phyloP scores from a whole-genome alignment of 1,284 basidiomycete species.

The Ganoderma lingzhi region DNA sequence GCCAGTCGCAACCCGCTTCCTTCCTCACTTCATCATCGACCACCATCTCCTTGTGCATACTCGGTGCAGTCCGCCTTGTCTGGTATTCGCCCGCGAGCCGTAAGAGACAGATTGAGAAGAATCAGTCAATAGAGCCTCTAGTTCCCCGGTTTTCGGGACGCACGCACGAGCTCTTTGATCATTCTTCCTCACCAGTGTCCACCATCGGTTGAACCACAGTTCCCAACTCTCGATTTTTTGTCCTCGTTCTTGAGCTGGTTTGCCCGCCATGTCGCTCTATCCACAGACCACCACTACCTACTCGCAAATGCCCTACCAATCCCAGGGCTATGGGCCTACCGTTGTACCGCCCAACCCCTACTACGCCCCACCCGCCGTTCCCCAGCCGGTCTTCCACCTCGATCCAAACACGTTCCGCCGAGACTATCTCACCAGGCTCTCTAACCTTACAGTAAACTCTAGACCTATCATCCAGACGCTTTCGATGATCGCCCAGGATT shows the following conservation, averaged over 20 bases:
- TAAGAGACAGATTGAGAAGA: slow-evolving; percentile 40
- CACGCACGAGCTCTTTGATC: slow-evolving; percentile 22
- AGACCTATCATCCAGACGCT: slow-evolving; percentile 94
- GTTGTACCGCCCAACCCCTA: slow-evolving; percentile 49
- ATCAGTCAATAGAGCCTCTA: slow-evolving; percentile 23
- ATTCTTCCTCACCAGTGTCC: slow-evolving; percentile 20
- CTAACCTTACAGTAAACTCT: slow-evolving; percentile 93
- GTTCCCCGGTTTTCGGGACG: slow-evolving; percentile 22
- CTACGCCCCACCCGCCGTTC: slow-evolving; percentile 44
- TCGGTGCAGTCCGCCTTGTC: slow-evolving; percentile 30
- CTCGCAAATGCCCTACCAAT: slow-evolving; percentile 48
- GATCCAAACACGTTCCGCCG: slow-evolving; percentile 84
- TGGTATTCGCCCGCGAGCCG: slow-evolving; percentile 30
- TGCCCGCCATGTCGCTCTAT: slow-evolving; percentile 55
- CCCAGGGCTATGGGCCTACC: slow-evolving; percentile 56
- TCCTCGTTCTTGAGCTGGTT: slow-evolving; percentile 33
- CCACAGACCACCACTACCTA: slow-evolving; percentile 52
- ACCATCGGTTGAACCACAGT: slow-evolving; percentile 21
- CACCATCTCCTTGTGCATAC: slow-evolving; percentile 45
- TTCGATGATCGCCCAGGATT: slow-evolving; percentile 94
- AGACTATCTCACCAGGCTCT: slow-evolving; percentile 81
- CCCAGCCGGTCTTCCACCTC: slow-evolving; percentile 53
- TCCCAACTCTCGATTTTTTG: slow-evolving; percentile 6
- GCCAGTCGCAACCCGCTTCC: slow-evolving; percentile 40
- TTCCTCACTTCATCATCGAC: slow-evolving; percentile 55